Percentiles rank a stretch among this genome's conserved stretches.
Conservation (phyloP, 257 asterid species). For the Solanum bulbocastanum region DNA sequence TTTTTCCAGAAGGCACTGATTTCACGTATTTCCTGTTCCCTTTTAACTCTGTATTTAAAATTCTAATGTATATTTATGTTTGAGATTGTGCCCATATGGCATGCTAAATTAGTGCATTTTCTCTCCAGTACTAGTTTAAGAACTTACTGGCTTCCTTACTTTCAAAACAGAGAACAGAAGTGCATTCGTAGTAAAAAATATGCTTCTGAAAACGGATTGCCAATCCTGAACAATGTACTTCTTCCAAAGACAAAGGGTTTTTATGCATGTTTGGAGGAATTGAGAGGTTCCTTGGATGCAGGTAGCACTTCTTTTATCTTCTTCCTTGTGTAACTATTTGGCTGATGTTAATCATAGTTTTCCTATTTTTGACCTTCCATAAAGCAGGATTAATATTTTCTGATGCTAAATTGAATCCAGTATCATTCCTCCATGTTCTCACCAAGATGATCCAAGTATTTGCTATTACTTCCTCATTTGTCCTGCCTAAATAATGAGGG, state of each 20-base stretch:
- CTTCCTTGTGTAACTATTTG: not conserved
- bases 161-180: slow-evolving; percentile 66
- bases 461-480: not conserved
- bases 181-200: slow-evolving; percentile 59
- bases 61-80: not conserved
- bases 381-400: not conserved
- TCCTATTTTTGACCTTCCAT: not conserved
- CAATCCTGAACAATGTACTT: slow-evolving; percentile 66
- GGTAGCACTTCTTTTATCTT: slow-evolving; percentile 29
- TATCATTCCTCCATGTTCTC: not conserved
- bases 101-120: not conserved
- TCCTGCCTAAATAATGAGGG: not conserved
- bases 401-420: not conserved
- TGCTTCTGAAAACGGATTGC: slow-evolving; percentile 76
- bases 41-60: slow-evolving; percentile 3
- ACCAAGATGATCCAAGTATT: not conserved
- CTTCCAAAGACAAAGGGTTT: slow-evolving; percentile 88
- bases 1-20: slow-evolving; percentile 96
- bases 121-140: not conserved
- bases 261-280: slow-evolving; percentile 53
- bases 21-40: slow-evolving; percentile 47
- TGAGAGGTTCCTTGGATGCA: slow-evolving; percentile 75
- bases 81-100: not conserved
- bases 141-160: not conserved
- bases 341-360: not conserved